Evolutionary conservation across 768 basidiomycete species (phyloP), one percentile per base, ranked within the genome.

Genomic region (Bullera alba): DNA sequence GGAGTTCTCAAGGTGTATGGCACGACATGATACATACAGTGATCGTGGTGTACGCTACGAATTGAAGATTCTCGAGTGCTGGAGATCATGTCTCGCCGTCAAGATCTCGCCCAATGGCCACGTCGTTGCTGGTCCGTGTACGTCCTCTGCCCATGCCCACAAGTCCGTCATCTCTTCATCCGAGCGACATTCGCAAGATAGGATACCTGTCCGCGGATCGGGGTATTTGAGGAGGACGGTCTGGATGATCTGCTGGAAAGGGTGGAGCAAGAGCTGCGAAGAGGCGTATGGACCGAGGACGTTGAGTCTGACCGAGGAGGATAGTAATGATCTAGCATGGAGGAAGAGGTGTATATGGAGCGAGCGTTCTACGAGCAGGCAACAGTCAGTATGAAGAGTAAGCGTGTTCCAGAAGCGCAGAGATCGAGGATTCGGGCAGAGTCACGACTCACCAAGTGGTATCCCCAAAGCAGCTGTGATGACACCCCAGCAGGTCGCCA

Each of bases 41-140:
- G n/a, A n/a, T n/a, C n/a, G n/a, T n/a, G 8, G 12, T 21, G 38
- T 39, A 10, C 8, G 19, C 36, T 53, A 67, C 42, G 64, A 69
- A 74, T 99, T 99, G 78, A 99, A 99, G 57, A 97, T 89, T 53
- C 92, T 79, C 37, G 89, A 92, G 74, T 97, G 93, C 72, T 91
- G 87, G 63, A 90, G 74, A 74, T 96, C 93, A 72, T 99, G 95
- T 51, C 95, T 78, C 34, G 82, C 80, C 29, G 85, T 83, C 25
- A 97, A 77, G 34, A 97, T 85, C 74, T 99, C 95, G 16, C 91
- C 92, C 17, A 99, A 72, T 0, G 93, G 95, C 93, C 93, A 97
- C 15, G 88, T 96, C 61, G 83, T 90, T 30, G 85, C 84, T 3
- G 92, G 90, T 0, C 82, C 84, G 10, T 75, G 63, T n/a, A 72